Evolutionary conservation across 1,139 yeast species (phyloP).

Genomic region (Nematodospora anomalae): DNA sequence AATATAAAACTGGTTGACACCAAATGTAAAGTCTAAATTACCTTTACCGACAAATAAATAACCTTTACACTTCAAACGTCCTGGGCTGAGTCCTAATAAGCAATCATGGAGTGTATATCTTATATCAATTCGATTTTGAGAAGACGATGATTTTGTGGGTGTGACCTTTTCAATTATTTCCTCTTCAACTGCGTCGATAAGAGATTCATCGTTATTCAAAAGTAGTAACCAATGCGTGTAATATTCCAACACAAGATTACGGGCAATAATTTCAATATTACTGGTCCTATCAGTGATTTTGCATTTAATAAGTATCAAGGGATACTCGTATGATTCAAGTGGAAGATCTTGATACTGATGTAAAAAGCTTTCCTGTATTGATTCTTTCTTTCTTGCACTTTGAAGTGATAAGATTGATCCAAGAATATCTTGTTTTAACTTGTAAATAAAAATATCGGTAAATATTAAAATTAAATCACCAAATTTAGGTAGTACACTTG

Average conservation of each 20-base stretch:
- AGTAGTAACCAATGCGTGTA: slow-evolving; percentile 55
- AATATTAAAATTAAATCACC: slow-evolving; percentile 41
- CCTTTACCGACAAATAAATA: slow-evolving; percentile 53
- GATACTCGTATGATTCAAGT: slow-evolving; percentile 15
- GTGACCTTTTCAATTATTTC: slow-evolving; percentile 17
- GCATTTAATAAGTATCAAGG: slow-evolving; percentile 25
- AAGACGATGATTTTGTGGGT: slow-evolving; percentile 11
- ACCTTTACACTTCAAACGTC: slow-evolving; percentile 54
- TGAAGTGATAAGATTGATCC: slow-evolving; percentile 28
- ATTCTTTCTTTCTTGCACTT: slow-evolving; percentile 20
- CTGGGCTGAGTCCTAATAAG: slow-evolving; percentile 58
- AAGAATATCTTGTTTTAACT: slow-evolving; percentile 32
- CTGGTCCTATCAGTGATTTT: slow-evolving; percentile 22
- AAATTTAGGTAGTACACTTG: slow-evolving; percentile 35
- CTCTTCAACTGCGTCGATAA: slow-evolving; percentile 19
- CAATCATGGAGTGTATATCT: slow-evolving; percentile 53
- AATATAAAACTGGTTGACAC: slow-evolving; percentile 29
- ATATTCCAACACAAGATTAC: slow-evolving; percentile 49
- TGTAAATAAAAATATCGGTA: slow-evolving; percentile 27
- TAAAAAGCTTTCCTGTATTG: slow-evolving; percentile 28
- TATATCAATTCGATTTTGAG: slow-evolving; percentile 26
- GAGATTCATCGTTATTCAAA: slow-evolving; percentile 21
- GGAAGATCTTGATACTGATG: slow-evolving; percentile 26
- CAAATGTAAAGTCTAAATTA: slow-evolving; percentile 46
- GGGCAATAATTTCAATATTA: slow-evolving; percentile 38